Percentiles rank a stretch among this genome's conserved stretches.
These are phyloP conservation scores for Aegilops speltoides DNA, from an alignment of 176 grass and related monocot species.

Conservation along the genomic window DNA sequence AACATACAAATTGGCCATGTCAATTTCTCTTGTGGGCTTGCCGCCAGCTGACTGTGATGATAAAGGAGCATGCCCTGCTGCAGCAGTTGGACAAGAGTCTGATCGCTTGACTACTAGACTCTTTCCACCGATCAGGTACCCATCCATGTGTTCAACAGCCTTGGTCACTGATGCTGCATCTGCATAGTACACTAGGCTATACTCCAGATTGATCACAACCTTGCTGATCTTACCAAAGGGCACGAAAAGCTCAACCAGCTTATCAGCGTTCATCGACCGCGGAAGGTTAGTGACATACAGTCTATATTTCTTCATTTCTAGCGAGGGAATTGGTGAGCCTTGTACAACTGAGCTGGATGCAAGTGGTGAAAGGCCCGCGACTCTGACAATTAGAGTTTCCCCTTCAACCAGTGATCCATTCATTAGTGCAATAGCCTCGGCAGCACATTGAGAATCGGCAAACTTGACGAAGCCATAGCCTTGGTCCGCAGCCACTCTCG, in stretches of 20 bases:
- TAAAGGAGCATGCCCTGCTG: slow-evolving; percentile 1
- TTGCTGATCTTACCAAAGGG: slow-evolving; percentile 57
- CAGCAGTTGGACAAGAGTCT: slow-evolving; percentile 16
- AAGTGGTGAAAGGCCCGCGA: slow-evolving; percentile 32
- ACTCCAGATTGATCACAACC: slow-evolving; percentile 43
- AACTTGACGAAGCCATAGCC: slow-evolving; percentile 62
- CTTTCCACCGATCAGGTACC: slow-evolving; percentile 52
- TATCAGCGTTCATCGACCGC: slow-evolving; percentile 34
- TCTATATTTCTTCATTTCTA: slow-evolving; percentile 43
- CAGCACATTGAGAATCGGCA: slow-evolving; percentile 47
- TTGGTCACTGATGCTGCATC: slow-evolving; percentile 35
- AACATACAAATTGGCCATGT: slow-evolving; percentile 59
- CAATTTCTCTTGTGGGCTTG: slow-evolving; percentile 43
- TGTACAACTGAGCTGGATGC: slow-evolving; percentile 32
- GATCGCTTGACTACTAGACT: slow-evolving; percentile 39
- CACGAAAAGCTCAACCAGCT: slow-evolving; percentile 52
- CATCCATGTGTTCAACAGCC: slow-evolving; percentile 51
- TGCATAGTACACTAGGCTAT: slow-evolving; percentile 51
- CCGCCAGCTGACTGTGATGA: slow-evolving; percentile 13
- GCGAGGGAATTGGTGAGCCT: background rate
- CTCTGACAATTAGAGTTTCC: slow-evolving; percentile 48
- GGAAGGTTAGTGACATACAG: slow-evolving; percentile 50
- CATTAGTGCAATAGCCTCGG: slow-evolving; percentile 46
- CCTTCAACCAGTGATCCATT: slow-evolving; percentile 61
- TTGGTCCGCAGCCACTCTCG: slow-evolving; percentile 40